Evolutionary conservation across 805 yeast species (phyloP), one percentile per base, ranked within the genome.

Genomic region (Danielia oregonensis): DNA sequence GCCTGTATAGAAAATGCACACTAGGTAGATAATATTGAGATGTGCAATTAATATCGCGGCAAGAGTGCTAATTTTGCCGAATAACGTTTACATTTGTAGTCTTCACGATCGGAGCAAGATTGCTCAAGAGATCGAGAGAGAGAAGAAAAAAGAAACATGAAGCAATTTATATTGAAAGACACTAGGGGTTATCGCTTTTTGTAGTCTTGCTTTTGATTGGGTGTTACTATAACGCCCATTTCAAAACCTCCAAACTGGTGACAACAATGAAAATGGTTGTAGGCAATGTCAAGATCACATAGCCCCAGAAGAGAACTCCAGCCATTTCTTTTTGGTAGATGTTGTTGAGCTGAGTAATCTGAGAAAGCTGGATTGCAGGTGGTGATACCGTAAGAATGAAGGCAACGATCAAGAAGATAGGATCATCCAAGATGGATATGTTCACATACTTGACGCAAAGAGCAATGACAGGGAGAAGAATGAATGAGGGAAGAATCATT

Each of bases 291-390:
- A 84, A 59, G 2, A 84, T 71, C 12, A 77, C 91, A 47, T 84
- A 84, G 4, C 93, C 91, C 84, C 89, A 84, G 44, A 84, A 84
- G 43, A 84, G 63, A 12, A 84, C 83, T 18, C 86, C 86, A 0
- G 86, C 81, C 91, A 84, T 84, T 57, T 84, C 94, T 50, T 75
- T 79, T 53, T 84, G 89, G 56, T 75, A 84, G 29, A 83, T 67
- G 46, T 78, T 81, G 54, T 84, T 84, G 48, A 84, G 63, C 52
- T 82, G 91, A 35, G 87, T 82, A 42, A 84, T 84, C 54, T 84
- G 94, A 16, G 88, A 80, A 37, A 84, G 64, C 58, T 84, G 94
- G 45, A 84, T 83, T 4, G 91, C 93, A 2, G 94, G 93, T 3
- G 94, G 93, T 1, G 88, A 76, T 3, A 82, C 76, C 1, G 89